Base-by-base conservation (phyloP, 2,329 filamentous ascomycete genomes). In the Neofusicoccum sp. region DNA sequence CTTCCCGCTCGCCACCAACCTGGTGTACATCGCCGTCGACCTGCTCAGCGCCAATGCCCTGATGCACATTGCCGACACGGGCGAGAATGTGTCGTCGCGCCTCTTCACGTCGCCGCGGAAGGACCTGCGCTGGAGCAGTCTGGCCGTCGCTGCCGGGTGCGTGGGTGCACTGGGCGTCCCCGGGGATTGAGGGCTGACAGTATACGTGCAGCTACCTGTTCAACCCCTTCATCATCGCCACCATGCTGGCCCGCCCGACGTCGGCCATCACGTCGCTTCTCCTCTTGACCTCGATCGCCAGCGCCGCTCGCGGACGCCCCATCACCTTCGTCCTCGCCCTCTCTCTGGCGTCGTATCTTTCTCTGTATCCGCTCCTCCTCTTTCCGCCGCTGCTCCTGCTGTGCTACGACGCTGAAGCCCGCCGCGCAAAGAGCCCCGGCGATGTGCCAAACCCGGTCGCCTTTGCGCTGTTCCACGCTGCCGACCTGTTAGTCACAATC, bases 151-250 rank as follows among this genome's bases (percentile, higher is more conserved):
- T 57, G 91, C 93, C 64, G 86, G 89, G 88, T 95, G 84, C 69
- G 45, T 20, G 20, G 20, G 26, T 28, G 6, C 24, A 30, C 3
- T 64, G 20, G 2, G 20, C 20, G 20, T 40, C 7, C 40, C 2
- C 12, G 8, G 6, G 6, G 3, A 20, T 12, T 12, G 14, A 20
- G 6, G 58, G 24, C 56, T 48, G 24, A 41, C 9, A n/a, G 8
- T 54, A 11, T 43, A 47, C 63, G 20, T 20, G 5, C 40, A 95
- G 91, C 65, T 98, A 91, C 72, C 84, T 99, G 2, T 93, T 98
- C 78, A 98, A 96, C 73, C 95, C 95, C 0, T 96, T 96, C 72
- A 96, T 93, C 1, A 86, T 99, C 63, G 86, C 92, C 45, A 93
- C 92, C 16, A 98, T 93, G 73, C 83, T 99, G 62, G 93, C 90